Base-by-base conservation (phyloP, 768 basidiomycete genomes). In the Boletales sp. region DNA sequence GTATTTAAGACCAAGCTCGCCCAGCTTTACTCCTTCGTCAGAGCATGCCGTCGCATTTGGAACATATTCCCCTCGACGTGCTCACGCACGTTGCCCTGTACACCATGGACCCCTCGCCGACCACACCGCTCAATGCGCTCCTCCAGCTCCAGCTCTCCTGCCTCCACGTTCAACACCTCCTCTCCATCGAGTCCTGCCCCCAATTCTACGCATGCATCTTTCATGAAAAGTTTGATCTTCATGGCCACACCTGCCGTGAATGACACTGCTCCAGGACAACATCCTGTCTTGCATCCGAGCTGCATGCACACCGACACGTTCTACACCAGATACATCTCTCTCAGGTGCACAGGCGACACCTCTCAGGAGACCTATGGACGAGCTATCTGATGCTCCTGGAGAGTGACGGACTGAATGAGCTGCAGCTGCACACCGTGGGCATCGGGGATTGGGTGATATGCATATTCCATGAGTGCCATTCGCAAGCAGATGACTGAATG, bases 301-400 rank as follows among this genome's bases (percentile, higher is more conserved):
- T 84, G 34, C 68, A 75, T 8, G 65, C 64, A 3, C 73, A 84
- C 29, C 75, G 70, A 54, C 66, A 63, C 40, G 67, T 80, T 27
- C 62, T 87, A 32, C 73, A 72, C 36, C 77, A 80, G 50, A 75
- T 78, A 45, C 69, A 74, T 19, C 67, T 59, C 29, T 51, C 44
- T 21, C 52, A 53, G 17, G 50, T 76, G 40, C 64, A 70, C 3
- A 37, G 45, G 4, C 55, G 48, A 27, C 52, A 60, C 24, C 52
- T 78, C 39, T 54, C 61, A 1, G 69, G 71, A 34, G 83, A 83
- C 60, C 59, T 86, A 19, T 83, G 81, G 76, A 76, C 76, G 8
- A 75, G 75, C 7, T 72, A 82, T 50, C 71, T 81, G 53, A 83
- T 86, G 78, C 59, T 80, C n/a, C 59, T 83, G 30, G 85, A 87